Conservation (phyloP, 805 yeast genomes). For the Jamesozyma hellenica region DNA sequence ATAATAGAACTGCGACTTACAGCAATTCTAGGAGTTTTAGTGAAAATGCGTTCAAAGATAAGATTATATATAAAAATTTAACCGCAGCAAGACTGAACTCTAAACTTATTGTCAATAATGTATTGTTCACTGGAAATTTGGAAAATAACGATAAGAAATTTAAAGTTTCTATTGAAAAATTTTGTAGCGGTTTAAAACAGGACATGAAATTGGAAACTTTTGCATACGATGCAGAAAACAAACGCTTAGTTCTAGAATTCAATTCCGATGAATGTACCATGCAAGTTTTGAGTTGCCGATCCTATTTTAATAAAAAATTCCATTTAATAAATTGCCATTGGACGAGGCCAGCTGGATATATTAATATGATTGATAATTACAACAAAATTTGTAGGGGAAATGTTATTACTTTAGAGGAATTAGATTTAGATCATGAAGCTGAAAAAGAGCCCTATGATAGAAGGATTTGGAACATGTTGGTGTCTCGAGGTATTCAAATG, state of each 20-base stretch:
- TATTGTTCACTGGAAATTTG: neutral
- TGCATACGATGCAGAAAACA: neutral
- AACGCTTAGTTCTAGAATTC: constrained; percentile 11
- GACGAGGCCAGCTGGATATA: constrained; percentile 22
- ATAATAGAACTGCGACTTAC: neutral
- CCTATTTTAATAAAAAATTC: constrained; percentile 14
- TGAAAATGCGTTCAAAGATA: constrained; percentile 5
- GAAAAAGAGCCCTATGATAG: neutral
- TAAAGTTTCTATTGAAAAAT: constrained; percentile 5
- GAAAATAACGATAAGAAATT: constrained; percentile 2
- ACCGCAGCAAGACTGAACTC: constrained; percentile 6
- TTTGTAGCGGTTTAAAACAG: neutral
- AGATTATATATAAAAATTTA: constrained; percentile 6
- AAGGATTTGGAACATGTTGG: neutral
- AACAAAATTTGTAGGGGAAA: constrained; percentile 15
- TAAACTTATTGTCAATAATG: constrained; percentile 2
- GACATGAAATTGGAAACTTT: neutral
- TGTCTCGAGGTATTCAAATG: neutral
- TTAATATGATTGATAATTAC: constrained; percentile 14
- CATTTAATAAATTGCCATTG: constrained; percentile 8
- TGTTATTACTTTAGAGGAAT: constrained; percentile 13
- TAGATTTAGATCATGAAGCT: neutral
- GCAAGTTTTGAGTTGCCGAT: constrained; percentile 15
- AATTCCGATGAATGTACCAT: constrained; percentile 13
- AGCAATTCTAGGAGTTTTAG: neutral